Conservation (phyloP, 768 basidiomycete genomes). For the Mycena kentingensis region DNA sequence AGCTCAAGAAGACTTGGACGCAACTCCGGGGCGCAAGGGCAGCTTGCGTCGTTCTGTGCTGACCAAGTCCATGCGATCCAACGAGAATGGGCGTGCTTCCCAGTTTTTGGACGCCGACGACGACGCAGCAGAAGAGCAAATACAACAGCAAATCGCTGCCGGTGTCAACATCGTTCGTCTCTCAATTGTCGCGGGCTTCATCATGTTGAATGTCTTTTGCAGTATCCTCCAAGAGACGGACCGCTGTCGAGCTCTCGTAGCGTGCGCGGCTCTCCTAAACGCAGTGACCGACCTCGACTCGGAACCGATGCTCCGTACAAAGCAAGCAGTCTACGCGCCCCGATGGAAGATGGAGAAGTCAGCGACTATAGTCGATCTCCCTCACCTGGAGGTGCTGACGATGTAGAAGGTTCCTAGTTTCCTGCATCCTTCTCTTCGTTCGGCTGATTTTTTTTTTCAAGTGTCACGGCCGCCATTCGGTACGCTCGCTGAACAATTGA, state of each 20-base stretch:
- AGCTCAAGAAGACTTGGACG: conserved; percentile 53
- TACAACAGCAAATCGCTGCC: conserved; percentile 79
- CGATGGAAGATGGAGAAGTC: conserved; percentile 45
- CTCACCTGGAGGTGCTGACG: conserved; percentile 51
- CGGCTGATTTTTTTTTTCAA: conserved; percentile 47
- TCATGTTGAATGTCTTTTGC: conserved; percentile 7
- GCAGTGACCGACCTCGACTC: conserved; percentile 48
- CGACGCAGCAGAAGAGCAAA: conserved; percentile 78
- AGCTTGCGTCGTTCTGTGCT: conserved; percentile 41
- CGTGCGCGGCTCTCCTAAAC: conserved; percentile 67
- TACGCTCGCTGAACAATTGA: conserved; percentile 64
- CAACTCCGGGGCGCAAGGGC: conserved; percentile 56
- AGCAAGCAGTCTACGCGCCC: conserved; percentile 44
- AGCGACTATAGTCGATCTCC: conserved; percentile 47
- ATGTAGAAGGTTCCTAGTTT: conserved; percentile 60
- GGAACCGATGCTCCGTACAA: conserved; percentile 44
- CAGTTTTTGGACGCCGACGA: conserved; percentile 93
- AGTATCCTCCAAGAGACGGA: conserved; percentile 68
- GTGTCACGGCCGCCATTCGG: conserved; percentile 41
- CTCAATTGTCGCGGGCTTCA: not conserved
- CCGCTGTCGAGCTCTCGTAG: conserved; percentile 67
- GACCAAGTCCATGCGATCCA: conserved; percentile 33
- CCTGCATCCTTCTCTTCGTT: no score
- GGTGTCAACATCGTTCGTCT: conserved; percentile 68
- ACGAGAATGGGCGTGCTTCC: conserved; percentile 62